Percentiles rank a stretch among this genome's conserved stretches.
Evolutionary conservation across 306 rosid genomes (phyloP).

Genomic region (Vicia villosa): DNA sequence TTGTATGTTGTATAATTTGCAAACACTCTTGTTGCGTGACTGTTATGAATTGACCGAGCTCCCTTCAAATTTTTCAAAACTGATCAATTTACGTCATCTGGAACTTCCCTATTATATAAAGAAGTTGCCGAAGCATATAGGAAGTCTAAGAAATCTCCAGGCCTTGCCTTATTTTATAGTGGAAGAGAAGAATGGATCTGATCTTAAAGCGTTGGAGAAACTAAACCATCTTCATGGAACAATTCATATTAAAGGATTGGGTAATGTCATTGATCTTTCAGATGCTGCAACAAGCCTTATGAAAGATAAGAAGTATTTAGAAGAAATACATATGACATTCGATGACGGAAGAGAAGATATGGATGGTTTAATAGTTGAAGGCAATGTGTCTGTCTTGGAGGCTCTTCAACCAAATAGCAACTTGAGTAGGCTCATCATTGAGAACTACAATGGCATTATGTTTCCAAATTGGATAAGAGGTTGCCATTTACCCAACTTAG

Average conservation of each 20-base stretch:
- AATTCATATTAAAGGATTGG: too few species aligned
- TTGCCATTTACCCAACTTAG: neutral
- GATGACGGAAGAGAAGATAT: too few species aligned
- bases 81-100: slow-evolving; percentile 35
- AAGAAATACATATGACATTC: too few species aligned
- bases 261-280: too few species aligned
- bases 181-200: too few species aligned
- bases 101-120: neutral
- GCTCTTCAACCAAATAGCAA: neutral
- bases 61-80: slow-evolving; percentile 16
- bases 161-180: too few species aligned
- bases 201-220: too few species aligned
- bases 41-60: neutral
- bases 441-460: neutral
- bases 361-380: too few species aligned
- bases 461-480: neutral
- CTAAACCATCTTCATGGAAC: too few species aligned
- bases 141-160: slow-evolving; percentile 4
- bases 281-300: too few species aligned
- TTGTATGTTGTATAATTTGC: slow-evolving; percentile 34
- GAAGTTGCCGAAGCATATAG: slow-evolving; percentile 29
- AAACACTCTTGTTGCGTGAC: neutral
- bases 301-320: too few species aligned
- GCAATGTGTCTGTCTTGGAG: too few species aligned
- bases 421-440: neutral